Evolutionary conservation across 306 rosid genomes (phyloP).

Genomic region (Lathyrus tuberosus): DNA sequence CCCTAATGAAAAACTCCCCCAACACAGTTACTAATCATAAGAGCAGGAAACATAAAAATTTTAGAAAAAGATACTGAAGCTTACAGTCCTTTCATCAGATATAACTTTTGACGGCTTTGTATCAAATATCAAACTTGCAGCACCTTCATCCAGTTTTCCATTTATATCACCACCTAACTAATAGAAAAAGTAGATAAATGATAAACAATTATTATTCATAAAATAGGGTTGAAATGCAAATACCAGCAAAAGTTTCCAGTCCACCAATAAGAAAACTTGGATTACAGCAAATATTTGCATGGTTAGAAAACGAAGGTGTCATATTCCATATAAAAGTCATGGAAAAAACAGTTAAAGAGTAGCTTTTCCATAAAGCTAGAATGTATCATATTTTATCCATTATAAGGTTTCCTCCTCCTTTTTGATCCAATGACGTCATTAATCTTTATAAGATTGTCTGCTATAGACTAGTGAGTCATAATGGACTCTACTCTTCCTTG

Average conservation of each 20-base stretch:
- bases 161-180: conserved; percentile 84
- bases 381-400: background rate
- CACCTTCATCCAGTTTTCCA: conserved; percentile 82
- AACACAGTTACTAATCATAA: background rate
- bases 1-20: too few species aligned
- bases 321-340: conserved; percentile 17
- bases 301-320: conserved; percentile 3
- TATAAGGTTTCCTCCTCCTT: conserved; percentile 13
- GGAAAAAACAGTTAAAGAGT: background rate
- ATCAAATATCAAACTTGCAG: conserved; percentile 84
- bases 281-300: background rate
- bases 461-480: background rate
- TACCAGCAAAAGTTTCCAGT: conserved; percentile 2
- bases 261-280: conserved; percentile 26
- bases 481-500: background rate
- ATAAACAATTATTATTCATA: conserved; percentile 15
- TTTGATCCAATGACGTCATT: conserved; percentile 27
- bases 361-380: background rate
- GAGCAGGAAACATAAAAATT: conserved; percentile 27
- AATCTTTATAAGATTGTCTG: background rate
- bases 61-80: conserved; percentile 43
- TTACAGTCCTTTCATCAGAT: conserved; percentile 82
- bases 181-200: conserved; percentile 40
- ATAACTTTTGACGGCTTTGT: conserved; percentile 93
- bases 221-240: conserved; percentile 29